Evolutionary conservation across 163 green algal genomes (phyloP), one percentile per base, ranked within the genome.

Genomic region (Volvox carteri): DNA sequence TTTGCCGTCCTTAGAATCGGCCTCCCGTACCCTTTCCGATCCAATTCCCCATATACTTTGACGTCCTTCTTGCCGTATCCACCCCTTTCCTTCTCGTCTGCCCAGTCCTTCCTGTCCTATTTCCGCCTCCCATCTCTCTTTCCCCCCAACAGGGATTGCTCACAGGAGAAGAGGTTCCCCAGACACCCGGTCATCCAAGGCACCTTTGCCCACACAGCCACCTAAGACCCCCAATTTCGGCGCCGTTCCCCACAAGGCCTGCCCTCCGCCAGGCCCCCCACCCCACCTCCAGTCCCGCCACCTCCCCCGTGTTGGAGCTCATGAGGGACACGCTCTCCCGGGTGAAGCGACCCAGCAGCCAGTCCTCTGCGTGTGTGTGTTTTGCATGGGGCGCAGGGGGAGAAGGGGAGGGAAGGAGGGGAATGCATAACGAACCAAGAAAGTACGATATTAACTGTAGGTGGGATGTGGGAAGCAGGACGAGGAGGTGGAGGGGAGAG

Each of bases 311-410:
- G n/a, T 48, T 50, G 5, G 56, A 54, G 74, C 46, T 84, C 46
- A 86, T 42, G 8, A 91, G 42, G 2, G 60, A 44, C 4, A 90
- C 48, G 58, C 50, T 86, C 78, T 92, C 90, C 25, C 80, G 70
- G 14, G 73, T n/a, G 70, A 88, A 95, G 4, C 54, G 39, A 7
- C 92, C 92, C 25, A 95, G 86, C 19, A 87, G 54, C 77, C 90
- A 90, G 35, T 92, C 89, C 89, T 92, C 89, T 92, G 77, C 60
- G 70, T n/a, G n/a, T n/a, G n/a, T n/a, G n/a, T n/a, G n/a, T n/a
- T n/a, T n/a, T n/a, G n/a, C 58, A 12, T 18, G 14, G 14, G 14
- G 58, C 11, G 58, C 6, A 23, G 58, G 58, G 19, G 19, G 62
- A 44, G 62, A 33, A 33, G 44, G 62, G 16, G 23, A 70, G 58